Evolutionary conservation across 2,329 filamentous ascomycete genomes (phyloP).

Genomic region (Fusarium redolens): DNA sequence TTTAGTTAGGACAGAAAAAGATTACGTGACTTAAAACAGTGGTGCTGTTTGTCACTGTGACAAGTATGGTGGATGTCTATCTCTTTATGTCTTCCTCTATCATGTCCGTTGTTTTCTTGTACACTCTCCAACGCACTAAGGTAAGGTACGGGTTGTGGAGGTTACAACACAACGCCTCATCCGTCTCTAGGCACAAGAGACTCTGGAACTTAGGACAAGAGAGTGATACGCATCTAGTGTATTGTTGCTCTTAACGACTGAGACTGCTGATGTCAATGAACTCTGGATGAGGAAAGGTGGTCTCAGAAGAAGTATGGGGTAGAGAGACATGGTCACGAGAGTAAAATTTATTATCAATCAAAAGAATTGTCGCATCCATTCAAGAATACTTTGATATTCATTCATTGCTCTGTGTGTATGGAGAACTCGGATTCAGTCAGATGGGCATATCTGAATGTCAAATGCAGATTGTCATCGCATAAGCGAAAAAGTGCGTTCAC

Average conservation of each 20-base stretch:
- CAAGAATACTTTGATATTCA: background rate
- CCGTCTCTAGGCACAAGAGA: conserved; percentile 6
- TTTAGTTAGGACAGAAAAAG: conserved; percentile 11
- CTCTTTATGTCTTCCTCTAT: conserved; percentile 9
- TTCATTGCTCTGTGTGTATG: background rate
- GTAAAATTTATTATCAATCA: conserved; percentile 18
- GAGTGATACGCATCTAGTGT: background rate
- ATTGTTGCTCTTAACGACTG: conserved; percentile 15
- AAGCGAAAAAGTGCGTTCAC: background rate
- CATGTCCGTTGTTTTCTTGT: conserved; percentile 2
- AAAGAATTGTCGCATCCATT: conserved; percentile 14
- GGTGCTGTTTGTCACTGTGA: background rate
- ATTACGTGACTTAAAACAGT: background rate
- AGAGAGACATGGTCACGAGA: conserved; percentile 14
- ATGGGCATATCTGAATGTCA: background rate
- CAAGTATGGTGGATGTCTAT: rapidly evolving
- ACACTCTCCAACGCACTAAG: conserved; percentile 9
- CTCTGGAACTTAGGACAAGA: conserved; percentile 15
- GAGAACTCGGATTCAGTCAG: background rate
- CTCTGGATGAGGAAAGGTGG: conserved; percentile 10
- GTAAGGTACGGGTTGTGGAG: conserved; percentile 27
- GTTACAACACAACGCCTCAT: conserved; percentile 7
- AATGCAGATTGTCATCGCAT: conserved; percentile 1
- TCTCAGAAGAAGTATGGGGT: conserved; percentile 19
- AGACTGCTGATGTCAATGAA: conserved; percentile 12